These are phyloP conservation scores for Aspergillus quadricinctus DNA, from an alignment of 2,329 filamentous ascomycete genomes.

Conservation along the genomic window DNA sequence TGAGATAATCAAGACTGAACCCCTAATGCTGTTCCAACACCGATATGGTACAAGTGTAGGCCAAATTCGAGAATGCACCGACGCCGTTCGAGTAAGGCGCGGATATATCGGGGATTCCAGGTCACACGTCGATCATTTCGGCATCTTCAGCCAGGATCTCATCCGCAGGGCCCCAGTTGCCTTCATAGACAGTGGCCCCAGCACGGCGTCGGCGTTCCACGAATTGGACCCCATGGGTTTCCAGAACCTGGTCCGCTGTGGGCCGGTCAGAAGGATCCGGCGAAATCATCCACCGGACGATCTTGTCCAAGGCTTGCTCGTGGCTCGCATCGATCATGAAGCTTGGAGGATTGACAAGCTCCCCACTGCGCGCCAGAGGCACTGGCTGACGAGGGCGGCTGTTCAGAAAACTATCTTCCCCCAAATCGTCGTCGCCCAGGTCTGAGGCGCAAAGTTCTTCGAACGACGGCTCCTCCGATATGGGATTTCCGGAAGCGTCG, in stretches of 20 bases:
- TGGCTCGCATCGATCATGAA: constrained; percentile 84
- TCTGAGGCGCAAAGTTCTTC: constrained; percentile 43
- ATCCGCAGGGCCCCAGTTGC: constrained; percentile 83
- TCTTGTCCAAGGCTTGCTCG: constrained; percentile 70
- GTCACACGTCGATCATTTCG: constrained; percentile 61
- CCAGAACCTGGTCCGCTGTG: constrained; percentile 66
- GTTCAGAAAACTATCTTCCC: constrained; percentile 33
- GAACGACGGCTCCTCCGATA: constrained; percentile 45
- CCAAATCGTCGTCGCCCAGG: constrained; percentile 42
- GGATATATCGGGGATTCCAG: constrained; percentile 20
- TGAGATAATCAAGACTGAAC: constrained; percentile 12
- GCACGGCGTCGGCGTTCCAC: constrained; percentile 71
- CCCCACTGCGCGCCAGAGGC: constrained; percentile 45
- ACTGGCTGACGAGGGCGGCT: constrained; percentile 22
- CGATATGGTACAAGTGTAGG: constrained; percentile 18
- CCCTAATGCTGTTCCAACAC: constrained; percentile 10
- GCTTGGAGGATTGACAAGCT: constrained; percentile 65
- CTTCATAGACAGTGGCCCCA: constrained; percentile 92
- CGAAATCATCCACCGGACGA: constrained; percentile 85
- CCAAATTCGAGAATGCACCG: constrained; percentile 17
- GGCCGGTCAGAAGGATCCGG: constrained; percentile 71
- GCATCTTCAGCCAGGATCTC: constrained; percentile 55
- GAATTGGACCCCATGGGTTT: constrained; percentile 73
- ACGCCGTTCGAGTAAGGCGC: constrained; percentile 18
- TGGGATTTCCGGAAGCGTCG: constrained; percentile 68